Evolutionary conservation across 257 asterid genomes (phyloP), one percentile per base, ranked within the genome.

Genomic region (Nemophila menziesii): DNA sequence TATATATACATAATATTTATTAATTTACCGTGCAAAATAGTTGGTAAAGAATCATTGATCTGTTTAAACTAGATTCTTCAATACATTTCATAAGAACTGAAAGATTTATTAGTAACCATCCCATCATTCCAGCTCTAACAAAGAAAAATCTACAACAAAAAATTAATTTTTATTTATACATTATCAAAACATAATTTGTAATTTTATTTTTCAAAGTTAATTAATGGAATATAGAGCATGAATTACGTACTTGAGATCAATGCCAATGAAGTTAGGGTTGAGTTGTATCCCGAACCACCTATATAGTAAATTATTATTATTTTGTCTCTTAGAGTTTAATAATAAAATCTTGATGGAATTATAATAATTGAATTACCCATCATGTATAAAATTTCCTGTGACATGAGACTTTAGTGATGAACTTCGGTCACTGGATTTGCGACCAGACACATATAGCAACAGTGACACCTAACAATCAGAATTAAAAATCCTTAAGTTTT

Each of bases 81-180:
- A 77, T 50, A 74, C 82, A 79, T 67, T 75, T 85, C 44, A 69
- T 70, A 48, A 90, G 84, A 62, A 85, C 82, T 49, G 96, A 90
- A n/a, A 85, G 85, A 69, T 90, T 90, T 68, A 90, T 85, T 54
- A 90, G 86, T 57, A 90, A 75, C 93, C 96, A 85, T 57, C 96
- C 99, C 93, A 85, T 79, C 99, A 90, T 90, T 56, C 99, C 96
- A 58, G 99, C 96, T 82, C 94, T 85, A 68, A 90, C 99, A 48
- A 85, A 85, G 79, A 64, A 79, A 69, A 85, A 90, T 70, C 96
- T 90, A 66, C 73, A 67, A 27, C 24, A 70, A 55, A 66, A 67
- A 16, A 0, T 0, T 3, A 29, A 26, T 26, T 26, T 26, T 26
- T 26, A 29, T 29, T 7, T 5, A 29, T 29, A 2, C 8, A 29